phyloP scores from a whole-genome alignment of 1,139 yeast species.

The Geotrichum fermentans region DNA sequence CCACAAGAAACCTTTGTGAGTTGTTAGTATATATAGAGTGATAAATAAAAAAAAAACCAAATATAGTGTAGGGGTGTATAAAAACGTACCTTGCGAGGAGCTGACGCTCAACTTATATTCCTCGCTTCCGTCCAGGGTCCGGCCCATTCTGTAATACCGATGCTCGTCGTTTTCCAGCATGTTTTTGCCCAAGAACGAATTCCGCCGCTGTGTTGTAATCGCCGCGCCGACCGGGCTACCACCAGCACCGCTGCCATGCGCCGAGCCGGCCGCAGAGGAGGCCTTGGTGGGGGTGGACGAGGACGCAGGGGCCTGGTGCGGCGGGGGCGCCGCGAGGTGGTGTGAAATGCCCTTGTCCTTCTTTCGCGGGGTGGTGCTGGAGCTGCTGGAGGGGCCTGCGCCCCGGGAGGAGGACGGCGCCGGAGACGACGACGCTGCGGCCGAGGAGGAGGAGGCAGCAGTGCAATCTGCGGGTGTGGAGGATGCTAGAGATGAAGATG shows the following conservation, averaged over 20 bases:
- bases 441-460: not conserved
- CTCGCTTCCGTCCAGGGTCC: constrained; percentile 9
- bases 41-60: not conserved
- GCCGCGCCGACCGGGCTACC: too few relatives aligned
- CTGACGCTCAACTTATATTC: constrained; percentile 16
- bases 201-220: not conserved
- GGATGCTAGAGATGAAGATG: not conserved
- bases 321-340: too few relatives aligned
- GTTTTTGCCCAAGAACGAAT: constrained; percentile 10
- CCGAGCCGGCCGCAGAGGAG: not conserved
- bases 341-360: not conserved
- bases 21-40: not conserved
- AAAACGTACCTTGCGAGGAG: constrained; percentile 14
- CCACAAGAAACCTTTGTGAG: constrained; percentile 14
- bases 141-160: constrained; percentile 16
- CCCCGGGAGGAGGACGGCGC: not conserved
- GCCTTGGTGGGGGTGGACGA: not conserved
- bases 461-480: not conserved
- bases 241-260: too few relatives aligned
- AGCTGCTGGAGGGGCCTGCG: not conserved
- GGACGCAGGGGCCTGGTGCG: too few relatives aligned
- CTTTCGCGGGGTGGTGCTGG: too few relatives aligned
- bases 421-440: not conserved
- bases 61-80: not conserved
- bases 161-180: constrained; percentile 18